Evolutionary conservation across 371 early-diverging fungal genomes (phyloP), one percentile per base, ranked within the genome.

Genomic region (Chytridium lagenaria): DNA sequence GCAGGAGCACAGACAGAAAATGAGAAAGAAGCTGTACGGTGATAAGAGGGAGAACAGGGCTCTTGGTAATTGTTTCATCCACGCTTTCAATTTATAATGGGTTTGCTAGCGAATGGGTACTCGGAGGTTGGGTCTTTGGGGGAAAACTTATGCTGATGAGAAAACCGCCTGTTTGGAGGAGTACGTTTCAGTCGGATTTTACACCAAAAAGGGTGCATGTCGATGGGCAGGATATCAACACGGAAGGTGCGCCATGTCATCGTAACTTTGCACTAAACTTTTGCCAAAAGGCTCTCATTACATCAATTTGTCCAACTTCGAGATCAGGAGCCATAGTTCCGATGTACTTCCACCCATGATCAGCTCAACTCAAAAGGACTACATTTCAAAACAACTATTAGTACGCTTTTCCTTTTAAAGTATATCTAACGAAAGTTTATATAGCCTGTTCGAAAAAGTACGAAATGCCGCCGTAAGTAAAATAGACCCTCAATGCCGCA

Each of bases 81-180:
- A n/a, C n/a, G n/a, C n/a, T n/a, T n/a, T n/a, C n/a, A n/a, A n/a
- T n/a, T n/a, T n/a, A n/a, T n/a, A n/a, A n/a, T n/a, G n/a, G n/a
- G n/a, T n/a, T n/a, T n/a, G n/a, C n/a, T 64, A 76, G 76, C 71
- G 10, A 22, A 57, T 26, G 50, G 71, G 37, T 72, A 34, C n/a
- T 12, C 38, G 1, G 78, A 78, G 67, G 69, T 75, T 16, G 77
- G 77, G 15, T 61, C 68, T 28, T 67, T 73, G 23, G 30, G 50
- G 7, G 69, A 78, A 0, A 73, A 77, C n/a, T 57, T 83, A 83
- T 59, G 81, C 78, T 5, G 81, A 83, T 59, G 80, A 80, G n/a
- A 44, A 63, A 22, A 59, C 80, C 77, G 67, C 79, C 79, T 0
- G 26, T 50, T 34, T 79, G 83, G 83, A 50, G 52, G 38, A 81